phyloP scores from a whole-genome alignment of 805 yeast species.

The Yueomyces sinensis region DNA sequence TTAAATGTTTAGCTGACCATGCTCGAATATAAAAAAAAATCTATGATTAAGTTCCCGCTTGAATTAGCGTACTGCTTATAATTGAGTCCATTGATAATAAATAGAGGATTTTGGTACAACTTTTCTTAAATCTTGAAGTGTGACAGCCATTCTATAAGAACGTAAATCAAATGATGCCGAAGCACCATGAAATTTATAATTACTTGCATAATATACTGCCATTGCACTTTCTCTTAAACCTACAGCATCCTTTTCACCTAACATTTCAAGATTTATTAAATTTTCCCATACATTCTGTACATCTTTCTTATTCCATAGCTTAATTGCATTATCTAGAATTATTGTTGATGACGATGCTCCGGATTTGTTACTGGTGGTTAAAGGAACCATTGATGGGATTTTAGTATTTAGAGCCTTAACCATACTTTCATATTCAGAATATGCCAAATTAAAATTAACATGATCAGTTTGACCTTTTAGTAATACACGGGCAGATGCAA shows the following conservation, averaged over 20 bases:
- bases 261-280: conserved; percentile 39
- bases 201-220: conserved; percentile 28
- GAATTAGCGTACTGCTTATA: conserved; percentile 8
- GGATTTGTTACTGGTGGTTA: conserved; percentile 5
- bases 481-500: conserved; percentile 63
- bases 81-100: conserved; percentile 22
- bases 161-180: conserved; percentile 29
- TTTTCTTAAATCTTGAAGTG: conserved; percentile 35
- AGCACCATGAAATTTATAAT: conserved; percentile 27
- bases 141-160: conserved; percentile 38
- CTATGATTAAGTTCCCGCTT: no score
- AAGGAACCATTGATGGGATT: conserved; percentile 22
- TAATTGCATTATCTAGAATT: conserved; percentile 26
- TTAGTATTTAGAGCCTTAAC: conserved; percentile 31
- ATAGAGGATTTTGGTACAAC: conserved; percentile 19
- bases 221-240: conserved; percentile 29
- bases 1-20: no score
- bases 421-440: conserved; percentile 58
- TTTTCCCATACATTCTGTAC: conserved; percentile 67
- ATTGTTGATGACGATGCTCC: conserved; percentile 21
- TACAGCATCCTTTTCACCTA: conserved; percentile 33
- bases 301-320: conserved; percentile 48
- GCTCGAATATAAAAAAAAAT: no score
- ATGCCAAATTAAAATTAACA: conserved; percentile 67
- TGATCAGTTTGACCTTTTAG: conserved; percentile 40